Base-by-base conservation (phyloP, 331 rosid genomes). In the Ulmus americana region DNA sequence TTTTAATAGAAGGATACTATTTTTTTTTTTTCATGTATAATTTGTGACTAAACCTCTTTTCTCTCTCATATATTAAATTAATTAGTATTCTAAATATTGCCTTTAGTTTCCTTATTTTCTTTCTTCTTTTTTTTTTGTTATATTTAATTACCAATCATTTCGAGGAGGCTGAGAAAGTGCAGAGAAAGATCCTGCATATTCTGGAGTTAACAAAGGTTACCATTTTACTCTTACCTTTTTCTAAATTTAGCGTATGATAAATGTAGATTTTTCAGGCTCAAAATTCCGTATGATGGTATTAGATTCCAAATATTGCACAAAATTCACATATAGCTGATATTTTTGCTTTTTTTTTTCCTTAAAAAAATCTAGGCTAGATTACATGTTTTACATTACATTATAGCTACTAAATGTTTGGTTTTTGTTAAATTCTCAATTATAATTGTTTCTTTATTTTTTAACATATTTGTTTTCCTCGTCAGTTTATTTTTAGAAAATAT, bases 121-220 rank as follows among this genome's bases (percentile, higher is more conserved):
- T 57, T 65, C 58, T 59, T 43, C 22, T 65, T 22, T 71, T 18
- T 60, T 10, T 49, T 35, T 58, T 84, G 95, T 76, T 84, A 55
- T 79, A 86, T 74, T 55, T 76, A 63, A 90, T 81, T 65, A 82
- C 84, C 28, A 82, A 83, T 63, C 86, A 63, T 46, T 73, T 76
- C 49, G 79, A 64, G 48, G 94, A 91, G 56, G 94, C 95, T 50
- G 94, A 85, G 84, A 83, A 71, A 74, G 58, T 88, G 18, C 96
- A 86, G 73, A 88, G 95, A 75, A 91, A 86, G 81, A 79, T 86
- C 66, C 81, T 88, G 70, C 95, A 83, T 67, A 76, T 66, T 12
- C 47, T 88, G 94, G 97, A 91, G 75, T 73, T 83, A 72, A 84
- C 88, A 5, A 86, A 88, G 95, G 96, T 91, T 78, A 38, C 44